Conservation (phyloP, 2,329 filamentous ascomycete genomes). For the Xylariaceae sp. region DNA sequence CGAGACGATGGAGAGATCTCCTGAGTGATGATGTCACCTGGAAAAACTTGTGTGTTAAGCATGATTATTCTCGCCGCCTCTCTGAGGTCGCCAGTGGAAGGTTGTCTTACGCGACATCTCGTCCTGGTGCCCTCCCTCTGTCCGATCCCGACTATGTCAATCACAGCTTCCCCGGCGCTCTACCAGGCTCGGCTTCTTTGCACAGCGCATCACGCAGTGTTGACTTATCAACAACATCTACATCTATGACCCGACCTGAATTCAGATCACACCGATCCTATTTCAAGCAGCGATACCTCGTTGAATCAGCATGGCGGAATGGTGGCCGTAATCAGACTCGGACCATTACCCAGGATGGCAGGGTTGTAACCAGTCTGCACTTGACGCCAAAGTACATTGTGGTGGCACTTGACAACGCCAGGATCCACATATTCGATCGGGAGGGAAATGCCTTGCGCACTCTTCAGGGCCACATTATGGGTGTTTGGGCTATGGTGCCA, state of each 20-base stretch:
- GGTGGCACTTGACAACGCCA: constrained; percentile 94
- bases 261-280: constrained; percentile 88
- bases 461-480: constrained; percentile 94
- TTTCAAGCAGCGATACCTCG: constrained; percentile 96
- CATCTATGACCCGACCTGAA: constrained; percentile 50
- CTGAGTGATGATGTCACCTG: constrained; percentile 96
- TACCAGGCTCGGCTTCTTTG: constrained; percentile 33
- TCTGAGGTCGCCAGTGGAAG: constrained; percentile 46
- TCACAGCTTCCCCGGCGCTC: constrained; percentile 44
- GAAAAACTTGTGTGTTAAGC: constrained; percentile 95
- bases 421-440: constrained; percentile 96
- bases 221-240: constrained; percentile 45
- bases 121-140: constrained; percentile 31
- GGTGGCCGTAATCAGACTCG: constrained; percentile 79
- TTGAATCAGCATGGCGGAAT: constrained; percentile 93
- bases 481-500: constrained; percentile 98
- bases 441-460: constrained; percentile 85
- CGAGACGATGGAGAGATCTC: constrained; percentile 85
- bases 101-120: constrained; percentile 29
- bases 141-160: constrained; percentile 32
- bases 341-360: constrained; percentile 93
- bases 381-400: constrained; percentile 95
- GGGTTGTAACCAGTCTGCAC: constrained; percentile 93
- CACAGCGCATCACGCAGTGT: constrained; percentile 48
- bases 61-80: constrained; percentile 69